Conservation (phyloP, 495 filamentous ascomycete species). For the Cladorrhinum samala region DNA sequence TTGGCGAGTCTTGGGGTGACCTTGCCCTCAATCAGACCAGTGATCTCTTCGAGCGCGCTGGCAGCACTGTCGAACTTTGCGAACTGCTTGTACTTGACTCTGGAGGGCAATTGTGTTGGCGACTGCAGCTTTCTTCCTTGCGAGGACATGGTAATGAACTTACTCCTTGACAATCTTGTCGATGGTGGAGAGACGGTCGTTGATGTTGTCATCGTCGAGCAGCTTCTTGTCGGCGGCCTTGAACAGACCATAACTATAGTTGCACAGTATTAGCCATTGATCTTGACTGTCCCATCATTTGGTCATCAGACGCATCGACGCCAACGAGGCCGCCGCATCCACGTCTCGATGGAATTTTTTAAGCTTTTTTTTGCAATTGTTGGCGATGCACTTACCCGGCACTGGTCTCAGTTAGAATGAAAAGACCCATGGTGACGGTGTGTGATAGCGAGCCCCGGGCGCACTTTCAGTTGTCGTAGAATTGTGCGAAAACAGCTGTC, state of each 20-base stretch:
- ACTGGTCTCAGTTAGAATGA: conserved; percentile 85
- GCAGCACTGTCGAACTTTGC: conserved; percentile 92
- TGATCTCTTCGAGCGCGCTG: conserved; percentile 78
- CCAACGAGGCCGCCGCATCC: background rate
- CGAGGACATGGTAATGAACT: conserved; percentile 28
- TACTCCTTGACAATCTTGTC: conserved; percentile 85
- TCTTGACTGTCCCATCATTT: background rate
- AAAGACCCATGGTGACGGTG: conserved; percentile 57
- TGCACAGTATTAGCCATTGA: background rate
- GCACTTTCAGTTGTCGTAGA: conserved; percentile 24
- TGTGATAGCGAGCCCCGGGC: conserved; percentile 12
- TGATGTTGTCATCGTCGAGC: conserved; percentile 74
- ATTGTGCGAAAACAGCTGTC: conserved; percentile 25
- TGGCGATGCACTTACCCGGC: conserved; percentile 58
- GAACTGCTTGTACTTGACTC: conserved; percentile 93
- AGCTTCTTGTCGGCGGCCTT: conserved; percentile 98
- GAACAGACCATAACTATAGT: conserved; percentile 74
- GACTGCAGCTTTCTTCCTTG: background rate
- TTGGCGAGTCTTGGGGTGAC: conserved; percentile 82
- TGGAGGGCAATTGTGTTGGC: conserved; percentile 30
- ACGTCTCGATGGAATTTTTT: background rate
- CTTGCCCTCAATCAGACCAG: conserved; percentile 84
- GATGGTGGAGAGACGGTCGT: conserved; percentile 65
- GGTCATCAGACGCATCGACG: too few species aligned
- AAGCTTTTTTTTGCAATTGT: too few species aligned